A percentile compares a stretch with the other conserved stretches of the same genome.
Evolutionary conservation across 345 rosid species (phyloP).

Genomic region (Populus tremula): DNA sequence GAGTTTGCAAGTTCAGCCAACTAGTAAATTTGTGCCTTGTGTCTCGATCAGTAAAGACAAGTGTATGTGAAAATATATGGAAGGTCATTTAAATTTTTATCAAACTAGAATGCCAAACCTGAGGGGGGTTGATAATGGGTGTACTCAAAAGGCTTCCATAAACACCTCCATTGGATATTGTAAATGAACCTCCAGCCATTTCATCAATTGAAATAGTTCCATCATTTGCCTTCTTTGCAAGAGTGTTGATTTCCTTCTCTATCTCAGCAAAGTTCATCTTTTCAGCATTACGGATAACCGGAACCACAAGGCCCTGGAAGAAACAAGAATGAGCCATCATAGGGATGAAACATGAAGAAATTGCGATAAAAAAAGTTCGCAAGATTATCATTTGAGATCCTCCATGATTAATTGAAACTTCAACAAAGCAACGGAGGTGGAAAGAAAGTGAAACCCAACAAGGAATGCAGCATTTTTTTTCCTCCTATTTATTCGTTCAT

Average conservation of each 20-base stretch:
- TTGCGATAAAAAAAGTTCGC: neutral
- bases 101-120: slow-evolving; percentile 42
- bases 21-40: neutral
- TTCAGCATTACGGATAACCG: slow-evolving; percentile 66
- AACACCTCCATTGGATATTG: slow-evolving; percentile 80
- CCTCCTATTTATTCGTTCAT: neutral
- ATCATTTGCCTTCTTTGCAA: slow-evolving; percentile 87
- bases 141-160: slow-evolving; percentile 97
- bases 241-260: slow-evolving; percentile 82
- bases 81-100: neutral
- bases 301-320: slow-evolving; percentile 81
- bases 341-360: neutral
- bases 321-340: neutral
- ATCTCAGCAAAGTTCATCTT: slow-evolving; percentile 83
- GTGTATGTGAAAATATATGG: neutral
- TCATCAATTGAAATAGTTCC: slow-evolving; percentile 95
- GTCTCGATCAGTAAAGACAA: neutral
- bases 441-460: neutral
- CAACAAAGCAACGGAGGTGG: neutral
- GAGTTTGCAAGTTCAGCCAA: neutral
- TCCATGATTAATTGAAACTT: neutral
- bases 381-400: neutral
- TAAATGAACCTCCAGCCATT: slow-evolving; percentile 98
- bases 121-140: slow-evolving; percentile 99
- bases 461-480: neutral